A percentile compares a stretch with the other conserved stretches of the same genome.
These are phyloP conservation scores for Pseudoperonospora humuli DNA, from an alignment of 352 stramenopile species.

Conservation along the genomic window DNA sequence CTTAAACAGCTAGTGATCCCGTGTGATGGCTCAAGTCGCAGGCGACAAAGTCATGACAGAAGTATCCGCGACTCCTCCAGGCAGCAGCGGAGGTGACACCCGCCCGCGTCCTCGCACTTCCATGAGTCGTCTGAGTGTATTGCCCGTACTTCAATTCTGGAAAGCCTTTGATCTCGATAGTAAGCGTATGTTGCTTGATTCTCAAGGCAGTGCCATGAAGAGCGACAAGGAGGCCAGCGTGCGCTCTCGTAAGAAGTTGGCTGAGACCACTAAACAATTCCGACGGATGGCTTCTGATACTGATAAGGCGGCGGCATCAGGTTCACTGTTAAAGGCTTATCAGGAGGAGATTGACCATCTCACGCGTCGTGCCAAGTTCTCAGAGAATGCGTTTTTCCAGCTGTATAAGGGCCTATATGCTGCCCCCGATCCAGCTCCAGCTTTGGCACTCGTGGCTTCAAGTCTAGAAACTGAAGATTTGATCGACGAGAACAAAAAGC, in stretches of 20 bases:
- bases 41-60: conserved; percentile 25
- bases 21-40: conserved; percentile 18
- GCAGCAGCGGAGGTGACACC: conserved; percentile 10
- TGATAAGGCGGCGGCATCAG: conserved; percentile 57
- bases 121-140: conserved; percentile 20
- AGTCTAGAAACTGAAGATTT: conserved; percentile 37
- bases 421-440: conserved; percentile 70
- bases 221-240: conserved; percentile 77
- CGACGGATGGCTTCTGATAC: conserved; percentile 49
- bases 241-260: conserved; percentile 76
- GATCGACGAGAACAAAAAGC: conserved; percentile 86
- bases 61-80: conserved; percentile 4
- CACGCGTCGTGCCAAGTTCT: conserved; percentile 86
- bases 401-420: conserved; percentile 86
- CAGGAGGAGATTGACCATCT: conserved; percentile 91
- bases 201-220: conserved; percentile 73
- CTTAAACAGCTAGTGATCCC: not conserved
- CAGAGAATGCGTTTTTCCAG: conserved; percentile 85
- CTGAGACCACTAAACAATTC: conserved; percentile 81
- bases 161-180: conserved; percentile 84
- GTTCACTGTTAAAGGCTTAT: conserved; percentile 78
- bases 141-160: conserved; percentile 77
- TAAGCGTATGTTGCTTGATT: conserved; percentile 72
- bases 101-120: conserved; percentile 8
- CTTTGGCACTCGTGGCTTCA: conserved; percentile 55